Conservation (phyloP, 2,329 filamentous ascomycete genomes). For the Orbilia blumenaviensis region DNA sequence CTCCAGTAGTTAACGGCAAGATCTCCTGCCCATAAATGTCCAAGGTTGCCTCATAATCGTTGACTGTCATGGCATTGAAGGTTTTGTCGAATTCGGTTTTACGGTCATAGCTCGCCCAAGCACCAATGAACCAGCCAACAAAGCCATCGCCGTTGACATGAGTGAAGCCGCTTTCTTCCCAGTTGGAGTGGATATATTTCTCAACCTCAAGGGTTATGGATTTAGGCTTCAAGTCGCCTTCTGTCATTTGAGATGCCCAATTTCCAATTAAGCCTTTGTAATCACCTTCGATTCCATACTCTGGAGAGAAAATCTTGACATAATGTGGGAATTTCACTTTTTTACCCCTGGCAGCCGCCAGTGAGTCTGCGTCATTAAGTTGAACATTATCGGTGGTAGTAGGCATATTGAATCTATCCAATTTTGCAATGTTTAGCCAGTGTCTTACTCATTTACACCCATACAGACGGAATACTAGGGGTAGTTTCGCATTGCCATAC, state of each 20-base stretch:
- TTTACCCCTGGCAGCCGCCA: neutral
- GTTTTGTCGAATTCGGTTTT: constrained; percentile 26
- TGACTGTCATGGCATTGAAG: constrained; percentile 14
- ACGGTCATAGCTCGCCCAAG: neutral
- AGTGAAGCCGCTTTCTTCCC: constrained; percentile 6
- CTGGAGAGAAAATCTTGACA: neutral
- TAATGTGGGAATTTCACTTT: constrained; percentile 12
- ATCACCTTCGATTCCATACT: neutral
- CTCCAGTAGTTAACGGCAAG: neutral
- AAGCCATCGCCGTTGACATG: constrained; percentile 3
- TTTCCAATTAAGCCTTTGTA: neutral
- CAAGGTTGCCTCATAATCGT: neutral
- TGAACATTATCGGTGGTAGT: neutral
- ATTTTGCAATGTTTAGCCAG: neutral
- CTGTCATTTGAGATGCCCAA: neutral
- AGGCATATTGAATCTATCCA: constrained; percentile 10
- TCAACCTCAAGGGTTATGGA: neutral
- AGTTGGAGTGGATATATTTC: neutral
- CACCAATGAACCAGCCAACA: constrained; percentile 10
- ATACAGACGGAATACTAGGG: neutral
- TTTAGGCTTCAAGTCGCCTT: neutral
- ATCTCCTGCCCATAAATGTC: constrained; percentile 9
- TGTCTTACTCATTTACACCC: neutral
- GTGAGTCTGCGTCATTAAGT: neutral
- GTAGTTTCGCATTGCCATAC: too few relatives aligned